A percentile compares a stretch with the other conserved stretches of the same genome.
These are phyloP conservation scores for Cephalotrichum gorgonifer DNA, from an alignment of 2,329 filamentous ascomycete species.

Conservation along the genomic window DNA sequence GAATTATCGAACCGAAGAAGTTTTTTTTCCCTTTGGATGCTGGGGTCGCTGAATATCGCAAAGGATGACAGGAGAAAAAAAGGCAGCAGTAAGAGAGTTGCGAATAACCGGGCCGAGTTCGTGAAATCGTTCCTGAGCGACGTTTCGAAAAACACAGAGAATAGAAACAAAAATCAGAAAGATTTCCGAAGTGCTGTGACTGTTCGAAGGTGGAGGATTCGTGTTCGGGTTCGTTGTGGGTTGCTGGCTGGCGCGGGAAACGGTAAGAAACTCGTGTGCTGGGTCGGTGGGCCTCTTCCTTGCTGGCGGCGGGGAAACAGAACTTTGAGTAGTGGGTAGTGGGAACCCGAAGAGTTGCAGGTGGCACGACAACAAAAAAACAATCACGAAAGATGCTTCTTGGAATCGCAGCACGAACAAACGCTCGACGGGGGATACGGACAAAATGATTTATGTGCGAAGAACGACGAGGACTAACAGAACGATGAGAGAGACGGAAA, in stretches of 20 bases:
- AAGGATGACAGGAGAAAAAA: not conserved
- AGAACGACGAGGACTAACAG: slow-evolving; percentile 8
- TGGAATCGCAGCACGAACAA: slow-evolving; percentile 20
- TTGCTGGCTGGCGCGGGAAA: not conserved
- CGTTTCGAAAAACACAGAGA: not conserved
- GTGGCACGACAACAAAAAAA: slow-evolving; percentile 19
- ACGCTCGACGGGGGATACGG: slow-evolving; percentile 4
- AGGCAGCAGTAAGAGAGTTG: not conserved
- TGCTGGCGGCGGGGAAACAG: slow-evolving; percentile 3
- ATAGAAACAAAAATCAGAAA: slow-evolving; percentile 1
- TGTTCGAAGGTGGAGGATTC: not conserved
- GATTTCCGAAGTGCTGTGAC: not conserved
- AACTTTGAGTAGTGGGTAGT: not conserved
- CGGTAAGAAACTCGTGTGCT: slow-evolving; percentile 4
- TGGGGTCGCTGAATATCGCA: not conserved
- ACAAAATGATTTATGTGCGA: slow-evolving; percentile 7
- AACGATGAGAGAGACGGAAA: slow-evolving; percentile 5
- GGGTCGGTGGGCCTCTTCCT: slow-evolving; percentile 4
- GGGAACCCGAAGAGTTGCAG: slow-evolving; percentile 17
- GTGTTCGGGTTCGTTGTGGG: not conserved
- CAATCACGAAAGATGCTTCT: slow-evolving; percentile 22
- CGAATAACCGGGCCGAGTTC: slow-evolving; percentile 1
- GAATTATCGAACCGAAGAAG: not conserved
- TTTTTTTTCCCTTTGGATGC: not conserved
- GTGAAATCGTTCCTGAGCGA: slow-evolving; percentile 3